Base-by-base conservation (phyloP, 164 flowering plant genomes). In the Cinnamomum micranthum region DNA sequence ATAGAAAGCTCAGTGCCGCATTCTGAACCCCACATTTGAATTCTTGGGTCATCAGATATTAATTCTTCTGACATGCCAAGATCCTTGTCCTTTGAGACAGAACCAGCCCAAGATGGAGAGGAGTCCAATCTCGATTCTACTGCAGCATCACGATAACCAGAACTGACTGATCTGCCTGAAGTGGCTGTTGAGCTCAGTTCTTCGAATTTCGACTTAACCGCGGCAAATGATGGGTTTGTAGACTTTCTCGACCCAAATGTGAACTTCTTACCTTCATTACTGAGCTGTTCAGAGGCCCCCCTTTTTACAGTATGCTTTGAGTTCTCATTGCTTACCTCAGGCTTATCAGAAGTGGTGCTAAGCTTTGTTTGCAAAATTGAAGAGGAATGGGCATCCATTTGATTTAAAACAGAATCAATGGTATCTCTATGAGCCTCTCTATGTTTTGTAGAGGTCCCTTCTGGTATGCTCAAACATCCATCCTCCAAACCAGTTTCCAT, bases 1-100 rank as follows among this genome's bases (percentile, higher is more conserved):
- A 93, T 69, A 72, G 97, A 91, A 79, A 91, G 90, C 77, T 90
- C 92, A 75, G 92, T 90, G 31, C 92, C 93, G 81, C 90, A 90
- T 72, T 95, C 98, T 51, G 97, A 94, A 75, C 85, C 88, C 81
- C 84, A 91, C 76, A 79, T 72, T 47, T 79, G 86, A 80, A 76
- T 69, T 72, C 83, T 80, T 67, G 84, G 33, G 69, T 74, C 71
- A 75, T 71, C 73, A 52, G 84, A 68, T 22, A 73, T 72, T 14
- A 77, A 69, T 81, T 71, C 81, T 70, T 88, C 91, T 55, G 72
- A 63, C n/a, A 27, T 33, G 68, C 73, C 77, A 64, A 59, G 23
- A 17, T 87, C 89, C 77, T 73, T 87, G 50, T 75, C 55, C 71
- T 70, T 74, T 41, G 71, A 79, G 31, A 51, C 50, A 75, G 83